Conservation (phyloP, 768 basidiomycete species). For the Amanita molliuscula region DNA sequence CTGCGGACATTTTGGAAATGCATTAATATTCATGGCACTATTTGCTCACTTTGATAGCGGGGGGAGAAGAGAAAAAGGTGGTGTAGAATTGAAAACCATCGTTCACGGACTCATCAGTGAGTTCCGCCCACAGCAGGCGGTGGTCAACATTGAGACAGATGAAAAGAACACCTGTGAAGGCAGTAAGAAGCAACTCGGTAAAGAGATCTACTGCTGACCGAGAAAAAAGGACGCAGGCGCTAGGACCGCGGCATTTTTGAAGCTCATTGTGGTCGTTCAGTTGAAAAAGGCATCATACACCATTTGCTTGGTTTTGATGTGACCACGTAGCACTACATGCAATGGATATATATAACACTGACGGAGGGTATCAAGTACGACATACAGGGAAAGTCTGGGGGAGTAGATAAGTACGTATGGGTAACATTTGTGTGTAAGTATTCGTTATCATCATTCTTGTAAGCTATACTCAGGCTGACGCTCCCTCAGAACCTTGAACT, state of each 20-base stretch:
- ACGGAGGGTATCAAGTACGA: not conserved
- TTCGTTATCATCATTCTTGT: slow-evolving; percentile 1
- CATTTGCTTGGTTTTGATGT: not conserved
- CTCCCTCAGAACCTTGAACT: not conserved
- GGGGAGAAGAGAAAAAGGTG: slow-evolving; percentile 88
- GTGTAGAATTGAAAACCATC: slow-evolving; percentile 88
- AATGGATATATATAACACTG: not conserved
- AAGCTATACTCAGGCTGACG: not conserved
- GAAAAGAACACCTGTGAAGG: slow-evolving; percentile 56
- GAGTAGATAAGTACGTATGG: slow-evolving; percentile 7
- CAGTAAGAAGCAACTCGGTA: not conserved
- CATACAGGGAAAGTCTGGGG: not conserved
- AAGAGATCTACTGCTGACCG: slow-evolving; percentile 35
- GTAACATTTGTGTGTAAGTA: slow-evolving; percentile 26
- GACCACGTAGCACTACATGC: not conserved
- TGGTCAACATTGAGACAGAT: slow-evolving; percentile 87
- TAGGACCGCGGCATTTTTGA: slow-evolving; percentile 82
- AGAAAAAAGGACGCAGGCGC: slow-evolving; percentile 85
- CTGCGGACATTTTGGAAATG: slow-evolving; percentile 24
- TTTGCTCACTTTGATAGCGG: slow-evolving; percentile 74
- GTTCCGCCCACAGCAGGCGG: slow-evolving; percentile 60
- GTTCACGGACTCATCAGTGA: slow-evolving; percentile 52
- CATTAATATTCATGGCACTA: not conserved
- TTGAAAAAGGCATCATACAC: not conserved
- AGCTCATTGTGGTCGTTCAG: slow-evolving; percentile 52